Base-by-base conservation (phyloP, 2,329 filamentous ascomycete genomes). In the Colletotrichum liaoningense region DNA sequence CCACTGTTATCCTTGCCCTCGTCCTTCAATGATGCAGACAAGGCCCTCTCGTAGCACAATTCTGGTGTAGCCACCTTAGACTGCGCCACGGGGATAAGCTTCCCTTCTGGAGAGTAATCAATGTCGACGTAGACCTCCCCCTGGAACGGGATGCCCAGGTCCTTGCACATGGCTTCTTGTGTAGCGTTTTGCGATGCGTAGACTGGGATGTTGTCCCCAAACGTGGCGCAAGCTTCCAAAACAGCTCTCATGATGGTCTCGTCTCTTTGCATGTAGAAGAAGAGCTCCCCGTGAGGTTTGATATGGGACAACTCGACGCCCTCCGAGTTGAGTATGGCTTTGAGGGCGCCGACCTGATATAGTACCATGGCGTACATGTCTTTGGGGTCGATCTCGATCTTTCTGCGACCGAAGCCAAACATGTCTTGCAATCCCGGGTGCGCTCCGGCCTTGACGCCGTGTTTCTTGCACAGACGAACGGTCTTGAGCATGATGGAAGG, bases 361-460 rank as follows among this genome's bases (percentile, higher is more conserved):
- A 90, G 80, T 0, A 88, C 85, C 74, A 88, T 87, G 8, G 89
- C 88, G 1, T 88, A 88, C 73, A 90, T 82, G 76, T 92, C 90
- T 22, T 88, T 87, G 1, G 88, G 84, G 1, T 84, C 81, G 76
- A 93, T 84, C 57, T 89, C 87, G 79, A 93, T 92, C 74, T 90
- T 87, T 22, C 91, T 86, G 2, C 91, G 84, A 2, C 91, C 91
- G 76, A 93, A 93, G 9, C 91, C 91, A 80, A 90, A 86, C 26
- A 92, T 84, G 78, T 93, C 91, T n/a, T 89, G 90, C 0, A 92
- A 83, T 1, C 90, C 90, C 0, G 91, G 91, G 76, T 93, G 91
- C 0, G 91, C 91, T 8, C 91, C 91, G 6, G 89, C 82, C 63
- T 84, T 85, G 73, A 93, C 86, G 70, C 84, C 84, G 79, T 91